phyloP scores from a whole-genome alignment of 148 eudicot genomes.

The Chenopodium suecicum region DNA sequence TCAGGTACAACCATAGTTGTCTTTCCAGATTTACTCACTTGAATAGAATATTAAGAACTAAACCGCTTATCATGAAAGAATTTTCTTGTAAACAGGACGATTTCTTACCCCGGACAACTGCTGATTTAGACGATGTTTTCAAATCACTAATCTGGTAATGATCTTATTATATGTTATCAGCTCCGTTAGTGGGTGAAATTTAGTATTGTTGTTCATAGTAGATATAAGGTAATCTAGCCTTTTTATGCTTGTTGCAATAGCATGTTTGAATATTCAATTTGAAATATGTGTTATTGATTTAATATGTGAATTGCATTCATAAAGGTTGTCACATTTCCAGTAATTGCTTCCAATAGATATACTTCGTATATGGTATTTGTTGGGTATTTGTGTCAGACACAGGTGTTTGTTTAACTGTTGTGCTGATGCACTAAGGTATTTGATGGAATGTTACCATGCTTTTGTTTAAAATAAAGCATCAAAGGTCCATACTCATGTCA shows the following conservation, averaged over 20 bases:
- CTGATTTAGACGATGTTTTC: conserved; percentile 69
- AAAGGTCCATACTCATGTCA: not conserved
- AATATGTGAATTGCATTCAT: not conserved
- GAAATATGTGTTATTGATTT: not conserved
- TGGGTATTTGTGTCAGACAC: not conserved
- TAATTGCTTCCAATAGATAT: not conserved
- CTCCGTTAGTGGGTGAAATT: conserved; percentile 2
- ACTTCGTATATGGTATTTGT: not conserved
- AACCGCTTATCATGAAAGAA: not conserved
- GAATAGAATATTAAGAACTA: not conserved
- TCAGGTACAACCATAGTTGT: conserved; percentile 54
- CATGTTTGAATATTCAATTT: not conserved
- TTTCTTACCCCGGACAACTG: conserved; percentile 93
- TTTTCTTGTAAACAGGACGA: conserved; percentile 64
- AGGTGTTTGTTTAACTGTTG: not conserved
- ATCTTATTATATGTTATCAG: conserved; percentile 51
- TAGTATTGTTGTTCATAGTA: not conserved
- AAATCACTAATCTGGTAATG: conserved; percentile 88
- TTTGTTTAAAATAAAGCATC: not conserved
- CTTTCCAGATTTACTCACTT: not conserved
- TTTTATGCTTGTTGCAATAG: not conserved
- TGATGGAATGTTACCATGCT: not conserved
- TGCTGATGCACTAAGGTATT: not conserved
- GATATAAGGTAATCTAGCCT: not conserved
- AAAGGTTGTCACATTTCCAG: not conserved